Evolutionary conservation across 768 basidiomycete genomes (phyloP), one percentile per base, ranked within the genome.

Genomic region (Mycena belliarum): DNA sequence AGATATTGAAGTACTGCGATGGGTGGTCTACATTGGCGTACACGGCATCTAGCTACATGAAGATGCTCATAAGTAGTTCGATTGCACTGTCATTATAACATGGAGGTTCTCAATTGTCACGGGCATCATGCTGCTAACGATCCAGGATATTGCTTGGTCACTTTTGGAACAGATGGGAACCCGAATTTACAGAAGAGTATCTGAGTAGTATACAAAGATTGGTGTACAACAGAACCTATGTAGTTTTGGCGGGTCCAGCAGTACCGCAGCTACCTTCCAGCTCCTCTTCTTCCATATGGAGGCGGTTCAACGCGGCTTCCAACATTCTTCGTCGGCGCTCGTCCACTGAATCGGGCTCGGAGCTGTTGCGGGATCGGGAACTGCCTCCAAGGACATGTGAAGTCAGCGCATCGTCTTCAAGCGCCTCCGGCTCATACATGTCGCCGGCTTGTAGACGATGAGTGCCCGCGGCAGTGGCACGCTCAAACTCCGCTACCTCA

Each of bases 221-320:
- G n/a, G n/a, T n/a, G n/a, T n/a, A n/a, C n/a, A n/a, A n/a, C n/a
- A n/a, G n/a, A 35, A 52, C 8, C 50, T 51, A 60, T 49, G 54
- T 23, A n/a, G 49, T 20, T 33, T 37, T 26, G 5, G 52, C 52
- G 2, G 59, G 49, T 69, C 89, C 60, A 21, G 63, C 57, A 16
- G 87, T 90, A 24, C 88, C 89, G 70, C 89, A 91, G 52, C 82
- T 83, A 42, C 82, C 75, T 67, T 91, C 89, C 18, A 90, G 68
- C 59, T 89, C 85, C 63, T 90, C 83, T 53, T 91, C 89, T 63
- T 89, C 83, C 61, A 75, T 80, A 65, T 72, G 75, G 54, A 90
- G 66, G 26, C 90, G 79, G 25, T 71, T 75, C 71, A 83, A 79
- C 1, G 87, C 83, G 15, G 90, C 90, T 14, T 47, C 46, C 11